Conservation (phyloP, 768 basidiomycete genomes). For the Auricularia heimuer region DNA sequence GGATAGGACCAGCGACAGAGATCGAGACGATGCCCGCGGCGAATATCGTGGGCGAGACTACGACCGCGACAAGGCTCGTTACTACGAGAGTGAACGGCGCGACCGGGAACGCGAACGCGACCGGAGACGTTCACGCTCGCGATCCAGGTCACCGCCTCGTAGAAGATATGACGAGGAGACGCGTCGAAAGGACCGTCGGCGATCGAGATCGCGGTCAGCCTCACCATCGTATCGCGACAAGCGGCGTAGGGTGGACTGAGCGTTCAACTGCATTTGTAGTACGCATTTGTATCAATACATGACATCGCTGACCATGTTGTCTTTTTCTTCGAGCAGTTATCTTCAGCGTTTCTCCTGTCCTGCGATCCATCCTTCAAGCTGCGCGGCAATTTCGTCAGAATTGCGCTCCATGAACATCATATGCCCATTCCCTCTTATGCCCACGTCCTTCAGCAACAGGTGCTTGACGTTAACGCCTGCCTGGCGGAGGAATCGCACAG, state of each 20-base stretch:
- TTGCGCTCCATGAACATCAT: slow-evolving; percentile 51
- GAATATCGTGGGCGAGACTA: background rate
- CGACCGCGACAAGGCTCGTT: background rate
- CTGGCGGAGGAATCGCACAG: slow-evolving; percentile 31
- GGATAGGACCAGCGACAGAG: background rate
- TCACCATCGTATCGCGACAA: background rate
- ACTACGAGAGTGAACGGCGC: slow-evolving; percentile 2
- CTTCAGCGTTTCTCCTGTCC: no score
- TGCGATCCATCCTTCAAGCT: no score
- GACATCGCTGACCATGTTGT: no score
- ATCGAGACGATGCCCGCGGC: slow-evolving; percentile 1
- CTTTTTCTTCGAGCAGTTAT: no score
- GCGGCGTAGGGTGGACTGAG: background rate
- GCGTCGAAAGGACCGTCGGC: background rate
- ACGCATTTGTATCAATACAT: no score
- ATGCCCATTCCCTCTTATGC: slow-evolving; percentile 44
- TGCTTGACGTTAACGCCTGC: slow-evolving; percentile 38
- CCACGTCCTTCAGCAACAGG: slow-evolving; percentile 29
- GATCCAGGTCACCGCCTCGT: slow-evolving; percentile 5
- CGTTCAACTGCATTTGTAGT: no score
- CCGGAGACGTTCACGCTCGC: slow-evolving; percentile 3
- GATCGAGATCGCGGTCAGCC: background rate
- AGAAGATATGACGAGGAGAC: slow-evolving; percentile 6
- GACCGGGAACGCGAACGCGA: slow-evolving; percentile 2
- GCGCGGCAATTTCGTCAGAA: slow-evolving; percentile 29